These are phyloP conservation scores for Venturiaceae sp. DNA, from an alignment of 2,329 filamentous ascomycete species.

Conservation along the genomic window DNA sequence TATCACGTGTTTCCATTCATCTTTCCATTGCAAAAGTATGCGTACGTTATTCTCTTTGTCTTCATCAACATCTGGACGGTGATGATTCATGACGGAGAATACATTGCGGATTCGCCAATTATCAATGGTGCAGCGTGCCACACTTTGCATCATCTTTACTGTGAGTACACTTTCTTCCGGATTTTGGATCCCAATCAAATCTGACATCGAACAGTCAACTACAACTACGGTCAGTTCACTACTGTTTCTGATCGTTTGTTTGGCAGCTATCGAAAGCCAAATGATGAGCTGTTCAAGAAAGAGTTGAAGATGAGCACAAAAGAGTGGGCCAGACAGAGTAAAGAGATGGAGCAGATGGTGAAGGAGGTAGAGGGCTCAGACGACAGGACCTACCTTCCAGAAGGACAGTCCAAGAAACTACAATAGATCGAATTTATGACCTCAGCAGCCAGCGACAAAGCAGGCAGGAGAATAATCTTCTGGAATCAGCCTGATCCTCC, in stretches of 20 bases:
- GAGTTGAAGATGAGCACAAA: constrained; percentile 75
- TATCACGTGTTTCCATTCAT: constrained; percentile 92
- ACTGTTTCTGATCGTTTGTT: constrained; percentile 85
- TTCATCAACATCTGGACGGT: constrained; percentile 98
- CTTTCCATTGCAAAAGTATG: constrained; percentile 85
- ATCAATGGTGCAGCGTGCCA: constrained; percentile 95
- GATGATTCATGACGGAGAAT: constrained; percentile 92
- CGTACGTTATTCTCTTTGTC: constrained; percentile 75
- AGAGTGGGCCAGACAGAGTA: constrained; percentile 69
- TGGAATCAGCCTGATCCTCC: background rate
- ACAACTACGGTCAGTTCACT: constrained; percentile 93
- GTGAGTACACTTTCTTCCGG: background rate
- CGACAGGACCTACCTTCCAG: constrained; percentile 32
- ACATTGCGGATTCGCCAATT: constrained; percentile 79
- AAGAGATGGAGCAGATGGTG: constrained; percentile 67
- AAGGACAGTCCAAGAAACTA: constrained; percentile 29
- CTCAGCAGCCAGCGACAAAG: background rate
- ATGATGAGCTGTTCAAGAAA: constrained; percentile 73
- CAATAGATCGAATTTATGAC: constrained; percentile 13
- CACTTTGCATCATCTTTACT: constrained; percentile 76
- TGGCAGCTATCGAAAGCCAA: constrained; percentile 78
- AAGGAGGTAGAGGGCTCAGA: constrained; percentile 58
- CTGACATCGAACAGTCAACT: constrained; percentile 46
- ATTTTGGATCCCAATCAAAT: background rate
- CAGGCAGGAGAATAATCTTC: background rate